phyloP scores from a whole-genome alignment of 2,329 filamentous ascomycete genomes.

The Stachybotrys chartarum region DNA sequence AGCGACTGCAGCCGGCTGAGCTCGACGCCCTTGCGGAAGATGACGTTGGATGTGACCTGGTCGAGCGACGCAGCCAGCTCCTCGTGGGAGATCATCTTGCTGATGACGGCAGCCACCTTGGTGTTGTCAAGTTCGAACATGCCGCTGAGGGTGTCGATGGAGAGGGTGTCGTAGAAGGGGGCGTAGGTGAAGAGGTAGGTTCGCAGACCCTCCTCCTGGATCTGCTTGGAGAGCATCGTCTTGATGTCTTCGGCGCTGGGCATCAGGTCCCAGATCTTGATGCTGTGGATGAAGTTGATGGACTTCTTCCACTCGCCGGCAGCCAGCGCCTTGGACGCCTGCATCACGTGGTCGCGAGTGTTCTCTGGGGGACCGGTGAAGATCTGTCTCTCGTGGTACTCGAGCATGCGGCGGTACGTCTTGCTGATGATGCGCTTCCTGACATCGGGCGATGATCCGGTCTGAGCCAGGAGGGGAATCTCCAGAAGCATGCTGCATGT shows the following conservation, averaged over 20 bases:
- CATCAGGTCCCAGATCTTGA: conserved; percentile 99
- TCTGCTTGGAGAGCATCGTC: conserved; percentile 93
- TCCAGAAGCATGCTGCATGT: conserved; percentile 99
- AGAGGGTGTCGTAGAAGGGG: conserved; percentile 96
- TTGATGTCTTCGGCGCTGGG: conserved; percentile 90
- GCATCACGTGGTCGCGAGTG: conserved; percentile 98
- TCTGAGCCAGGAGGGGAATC: conserved; percentile 93
- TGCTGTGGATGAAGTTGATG: conserved; percentile 85
- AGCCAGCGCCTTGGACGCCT: conserved; percentile 92
- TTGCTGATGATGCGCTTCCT: conserved; percentile 98
- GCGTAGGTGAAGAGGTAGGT: conserved; percentile 99
- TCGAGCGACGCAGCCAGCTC: conserved; percentile 93
- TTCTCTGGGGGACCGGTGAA: conserved; percentile 98
- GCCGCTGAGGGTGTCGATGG: conserved; percentile 71
- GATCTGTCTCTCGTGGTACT: conserved; percentile 98
- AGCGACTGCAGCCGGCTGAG: conserved; percentile 92
- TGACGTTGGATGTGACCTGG: conserved; percentile 94
- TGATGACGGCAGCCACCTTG: conserved; percentile 92
- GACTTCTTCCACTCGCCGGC: conserved; percentile 99
- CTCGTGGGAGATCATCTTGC: conserved; percentile 99
- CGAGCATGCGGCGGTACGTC: conserved; percentile 97
- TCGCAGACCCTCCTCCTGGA: conserved; percentile 95
- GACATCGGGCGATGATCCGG: conserved; percentile 91
- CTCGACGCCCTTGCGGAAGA: conserved; percentile 99
- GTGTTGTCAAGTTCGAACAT: conserved; percentile 94